These are phyloP conservation scores for Lyophyllum shimeji DNA, from an alignment of 768 basidiomycete species.

Conservation along the genomic window DNA sequence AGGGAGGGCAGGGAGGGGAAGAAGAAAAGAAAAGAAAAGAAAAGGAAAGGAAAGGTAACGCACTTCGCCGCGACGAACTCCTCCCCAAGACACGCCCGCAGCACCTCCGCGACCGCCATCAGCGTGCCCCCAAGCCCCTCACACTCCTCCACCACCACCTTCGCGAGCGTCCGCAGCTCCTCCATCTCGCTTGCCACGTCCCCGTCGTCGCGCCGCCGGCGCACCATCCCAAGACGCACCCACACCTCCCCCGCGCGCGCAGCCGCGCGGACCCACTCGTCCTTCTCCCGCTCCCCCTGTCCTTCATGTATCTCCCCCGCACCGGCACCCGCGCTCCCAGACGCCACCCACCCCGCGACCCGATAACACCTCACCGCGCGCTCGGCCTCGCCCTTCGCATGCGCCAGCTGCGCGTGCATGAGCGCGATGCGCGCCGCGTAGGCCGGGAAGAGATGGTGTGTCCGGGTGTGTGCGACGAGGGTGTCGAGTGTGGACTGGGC, in stretches of 20 bases:
- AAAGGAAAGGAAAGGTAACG: conserved; percentile 22
- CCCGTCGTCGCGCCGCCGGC: conserved; percentile 13
- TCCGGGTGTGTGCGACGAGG: conserved; percentile 64
- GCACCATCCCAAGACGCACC: conserved; percentile 43
- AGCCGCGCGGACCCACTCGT: conserved; percentile 43
- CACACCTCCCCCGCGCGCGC: conserved; percentile 54
- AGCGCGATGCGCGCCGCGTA: conserved; percentile 67
- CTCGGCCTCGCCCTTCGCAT: conserved; percentile 53
- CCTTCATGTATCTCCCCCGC: background rate
- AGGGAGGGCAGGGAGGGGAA: no score
- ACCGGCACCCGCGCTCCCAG: background rate
- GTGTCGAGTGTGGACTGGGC: conserved; percentile 53
- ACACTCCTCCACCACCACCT: conserved; percentile 43
- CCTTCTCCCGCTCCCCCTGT: conserved; percentile 23
- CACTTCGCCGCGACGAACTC: conserved; percentile 68
- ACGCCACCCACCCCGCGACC: conserved; percentile 53
- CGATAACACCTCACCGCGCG: conserved; percentile 64
- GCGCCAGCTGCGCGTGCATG: conserved; percentile 72
- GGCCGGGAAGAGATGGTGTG: conserved; percentile 48
- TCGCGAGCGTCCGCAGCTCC: conserved; percentile 29
- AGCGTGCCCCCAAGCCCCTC: conserved; percentile 53
- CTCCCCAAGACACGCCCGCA: conserved; percentile 50
- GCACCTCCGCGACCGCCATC: conserved; percentile 51
- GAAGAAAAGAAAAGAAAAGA: no score
- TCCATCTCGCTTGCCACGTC: conserved; percentile 30